A percentile compares a stretch with the other conserved stretches of the same genome.
Conservation (phyloP, 306 rosid species). For the Quercus robur region DNA sequence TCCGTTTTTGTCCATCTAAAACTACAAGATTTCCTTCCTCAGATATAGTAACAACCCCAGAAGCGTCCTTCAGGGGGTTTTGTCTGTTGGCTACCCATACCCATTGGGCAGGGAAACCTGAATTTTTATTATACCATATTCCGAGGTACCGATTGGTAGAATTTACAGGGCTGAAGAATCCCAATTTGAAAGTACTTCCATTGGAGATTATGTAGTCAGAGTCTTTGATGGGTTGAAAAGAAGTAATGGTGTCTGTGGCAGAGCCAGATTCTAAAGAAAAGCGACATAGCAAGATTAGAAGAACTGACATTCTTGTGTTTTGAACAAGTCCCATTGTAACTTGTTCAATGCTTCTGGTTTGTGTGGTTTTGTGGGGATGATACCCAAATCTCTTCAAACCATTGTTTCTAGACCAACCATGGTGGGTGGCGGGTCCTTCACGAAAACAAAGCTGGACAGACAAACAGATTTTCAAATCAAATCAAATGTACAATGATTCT, state of each 20-base stretch:
- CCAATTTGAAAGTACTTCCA: not conserved
- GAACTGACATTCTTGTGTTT: not conserved
- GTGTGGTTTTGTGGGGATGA: too few relatives aligned
- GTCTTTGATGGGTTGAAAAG: not conserved
- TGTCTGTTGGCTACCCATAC: constrained; percentile 39
- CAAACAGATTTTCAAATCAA: too few relatives aligned
- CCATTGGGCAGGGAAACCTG: not conserved
- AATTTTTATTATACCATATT: constrained; percentile 9
- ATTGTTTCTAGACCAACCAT: too few relatives aligned
- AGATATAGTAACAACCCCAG: constrained; percentile 18
- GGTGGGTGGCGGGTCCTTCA: too few relatives aligned
- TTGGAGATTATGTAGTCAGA: not conserved
- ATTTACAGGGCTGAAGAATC: constrained; percentile 21
- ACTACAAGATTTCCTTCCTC: constrained; percentile 32
- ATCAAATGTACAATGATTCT: too few relatives aligned
- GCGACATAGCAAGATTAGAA: not conserved
- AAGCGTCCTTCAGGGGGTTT: constrained; percentile 24
- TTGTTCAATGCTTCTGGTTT: too few relatives aligned
- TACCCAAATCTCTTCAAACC: too few relatives aligned
- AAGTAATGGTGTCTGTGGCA: not conserved
- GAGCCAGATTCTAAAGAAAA: not conserved
- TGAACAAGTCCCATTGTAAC: too few relatives aligned
- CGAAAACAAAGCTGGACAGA: too few relatives aligned
- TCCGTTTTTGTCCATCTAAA: constrained; percentile 12
- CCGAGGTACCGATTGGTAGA: constrained; percentile 13